Evolutionary conservation across 164 flowering plant species (phyloP).

Genomic region (Chloranthus sessilifolius): DNA sequence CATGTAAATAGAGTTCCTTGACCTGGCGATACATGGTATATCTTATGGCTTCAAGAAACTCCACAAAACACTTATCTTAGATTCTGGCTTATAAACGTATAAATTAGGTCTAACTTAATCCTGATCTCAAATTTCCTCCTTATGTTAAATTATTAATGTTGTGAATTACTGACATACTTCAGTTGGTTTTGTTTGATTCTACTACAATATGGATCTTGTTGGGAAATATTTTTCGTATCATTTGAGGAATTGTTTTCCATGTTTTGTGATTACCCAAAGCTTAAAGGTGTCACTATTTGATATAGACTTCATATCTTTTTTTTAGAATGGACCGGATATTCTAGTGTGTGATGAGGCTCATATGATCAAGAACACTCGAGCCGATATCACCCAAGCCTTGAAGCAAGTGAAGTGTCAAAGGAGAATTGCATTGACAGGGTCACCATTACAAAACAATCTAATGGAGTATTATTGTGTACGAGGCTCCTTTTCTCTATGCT

Average conservation of each 20-base stretch:
- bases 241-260: neutral
- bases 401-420: constrained; percentile 94
- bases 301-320: constrained; percentile 7
- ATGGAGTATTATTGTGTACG: constrained; percentile 99
- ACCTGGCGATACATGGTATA: too few relatives aligned
- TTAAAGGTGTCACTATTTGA: constrained; percentile 2
- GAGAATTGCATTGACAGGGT: constrained; percentile 95
- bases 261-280: too few relatives aligned
- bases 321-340: constrained; percentile 95
- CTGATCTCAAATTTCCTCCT: neutral
- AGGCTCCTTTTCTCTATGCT: constrained; percentile 9
- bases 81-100: too few relatives aligned
- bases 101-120: too few relatives aligned
- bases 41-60: too few relatives aligned
- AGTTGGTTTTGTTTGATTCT: neutral
- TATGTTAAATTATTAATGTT: too few relatives aligned
- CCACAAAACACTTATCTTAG: too few relatives aligned
- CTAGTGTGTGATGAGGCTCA: constrained; percentile 99
- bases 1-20: too few relatives aligned
- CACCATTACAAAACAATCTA: constrained; percentile 96
- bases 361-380: constrained; percentile 85
- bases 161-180: neutral
- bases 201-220: neutral
- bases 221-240: neutral
- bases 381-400: constrained; percentile 88